phyloP scores from a whole-genome alignment of 2,329 filamentous ascomycete genomes.

The Cordyceps cateniannulata region DNA sequence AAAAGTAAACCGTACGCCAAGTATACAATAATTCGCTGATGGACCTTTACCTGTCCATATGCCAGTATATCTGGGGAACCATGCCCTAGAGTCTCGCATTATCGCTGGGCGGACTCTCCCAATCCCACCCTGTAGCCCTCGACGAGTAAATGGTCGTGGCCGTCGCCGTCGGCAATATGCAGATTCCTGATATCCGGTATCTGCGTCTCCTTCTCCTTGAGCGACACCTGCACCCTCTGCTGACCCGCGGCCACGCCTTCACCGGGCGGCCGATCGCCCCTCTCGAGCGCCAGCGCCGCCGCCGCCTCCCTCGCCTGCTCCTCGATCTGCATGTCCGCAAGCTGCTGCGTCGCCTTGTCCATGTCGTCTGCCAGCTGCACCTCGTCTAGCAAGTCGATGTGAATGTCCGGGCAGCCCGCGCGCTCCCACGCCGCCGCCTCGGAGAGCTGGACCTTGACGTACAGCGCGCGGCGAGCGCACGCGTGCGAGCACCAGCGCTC shows the following conservation, averaged over 20 bases:
- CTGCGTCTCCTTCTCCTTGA: conserved; percentile 44
- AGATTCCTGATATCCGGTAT: conserved; percentile 17
- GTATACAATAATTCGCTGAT: neutral
- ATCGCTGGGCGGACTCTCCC: conserved; percentile 5
- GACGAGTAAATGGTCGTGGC: conserved; percentile 35
- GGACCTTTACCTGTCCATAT: neutral
- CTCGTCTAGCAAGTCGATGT: conserved; percentile 63
- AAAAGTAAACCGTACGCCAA: neutral
- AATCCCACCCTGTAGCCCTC: conserved; percentile 46
- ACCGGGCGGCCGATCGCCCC: conserved; percentile 27
- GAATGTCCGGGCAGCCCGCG: conserved; percentile 47
- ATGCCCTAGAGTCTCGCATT: neutral
- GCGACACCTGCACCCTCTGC: conserved; percentile 39
- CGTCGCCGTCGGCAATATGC: conserved; percentile 16
- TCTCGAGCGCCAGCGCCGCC: conserved; percentile 44
- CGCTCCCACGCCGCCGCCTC: conserved; percentile 84
- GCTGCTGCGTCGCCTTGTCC: conserved; percentile 29
- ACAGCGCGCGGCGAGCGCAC: conserved; percentile 75
- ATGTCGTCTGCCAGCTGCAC: conserved; percentile 39
- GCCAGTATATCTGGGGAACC: neutral
- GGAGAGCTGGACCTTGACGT: conserved; percentile 80
- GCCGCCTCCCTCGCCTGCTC: conserved; percentile 35
- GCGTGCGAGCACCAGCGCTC: conserved; percentile 82
- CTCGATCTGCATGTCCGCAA: conserved; percentile 38
- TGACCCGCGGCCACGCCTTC: neutral